A percentile compares a stretch with the other conserved stretches of the same genome.
Conservation (phyloP, 169 alveolate species). For the Toxoplasma gondii region DNA sequence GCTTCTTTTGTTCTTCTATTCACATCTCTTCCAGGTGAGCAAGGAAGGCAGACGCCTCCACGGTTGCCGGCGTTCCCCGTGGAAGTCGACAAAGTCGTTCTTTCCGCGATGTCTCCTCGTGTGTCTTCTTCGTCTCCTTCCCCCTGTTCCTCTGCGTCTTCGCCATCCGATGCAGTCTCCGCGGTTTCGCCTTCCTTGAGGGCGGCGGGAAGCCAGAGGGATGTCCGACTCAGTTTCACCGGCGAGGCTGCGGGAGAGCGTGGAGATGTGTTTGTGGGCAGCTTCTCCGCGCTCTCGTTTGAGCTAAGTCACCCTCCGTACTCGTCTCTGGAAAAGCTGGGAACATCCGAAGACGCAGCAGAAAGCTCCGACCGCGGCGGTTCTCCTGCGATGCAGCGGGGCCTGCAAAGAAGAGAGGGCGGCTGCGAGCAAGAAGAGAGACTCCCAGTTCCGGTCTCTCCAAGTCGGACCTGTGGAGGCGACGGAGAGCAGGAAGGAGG, state of each 20-base stretch:
- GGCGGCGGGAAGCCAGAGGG: not conserved
- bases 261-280: not conserved
- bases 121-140: not conserved
- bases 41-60: no score
- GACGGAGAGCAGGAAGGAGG: not conserved
- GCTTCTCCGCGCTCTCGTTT: not conserved
- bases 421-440: no score
- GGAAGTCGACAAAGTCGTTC: no score
- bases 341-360: no score
- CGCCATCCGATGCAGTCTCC: not conserved
- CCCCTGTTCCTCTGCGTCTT: not conserved
- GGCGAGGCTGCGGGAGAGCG: not conserved
- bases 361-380: no score
- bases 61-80: no score
- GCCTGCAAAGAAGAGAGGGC: no score
- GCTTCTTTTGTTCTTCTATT: not conserved
- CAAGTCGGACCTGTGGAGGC: not conserved
- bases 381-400: no score
- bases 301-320: not conserved
- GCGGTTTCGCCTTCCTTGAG: no score
- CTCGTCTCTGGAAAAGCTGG: not conserved
- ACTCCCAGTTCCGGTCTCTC: not conserved
- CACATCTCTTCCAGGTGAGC: no score
- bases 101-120: no score
- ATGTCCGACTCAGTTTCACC: not conserved